A percentile compares a stretch with the other conserved stretches of the same genome.
Conservation (phyloP, 2,329 filamentous ascomycete species). For the Furcasterigmium furcatum region DNA sequence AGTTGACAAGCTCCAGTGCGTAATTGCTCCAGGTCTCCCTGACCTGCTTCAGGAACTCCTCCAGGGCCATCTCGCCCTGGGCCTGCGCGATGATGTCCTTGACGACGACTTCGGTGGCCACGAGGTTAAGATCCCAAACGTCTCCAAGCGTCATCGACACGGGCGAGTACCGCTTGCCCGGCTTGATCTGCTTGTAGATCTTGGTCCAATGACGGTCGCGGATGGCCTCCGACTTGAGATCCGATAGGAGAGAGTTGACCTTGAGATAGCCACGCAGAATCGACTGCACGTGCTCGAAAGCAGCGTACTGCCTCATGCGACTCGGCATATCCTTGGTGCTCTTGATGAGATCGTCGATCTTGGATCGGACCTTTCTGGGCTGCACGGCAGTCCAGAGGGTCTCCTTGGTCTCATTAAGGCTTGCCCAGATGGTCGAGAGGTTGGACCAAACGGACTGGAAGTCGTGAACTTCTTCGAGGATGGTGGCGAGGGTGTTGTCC, state of each 20-base stretch:
- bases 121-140: slow-evolving; percentile 95
- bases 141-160: slow-evolving; percentile 96
- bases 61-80: slow-evolving; percentile 95
- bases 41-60: slow-evolving; percentile 95
- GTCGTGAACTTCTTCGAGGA: slow-evolving; percentile 94
- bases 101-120: slow-evolving; percentile 82
- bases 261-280: slow-evolving; percentile 86
- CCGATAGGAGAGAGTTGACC: slow-evolving; percentile 81
- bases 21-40: slow-evolving; percentile 97
- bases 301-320: slow-evolving; percentile 97
- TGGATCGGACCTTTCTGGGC: slow-evolving; percentile 84
- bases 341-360: slow-evolving; percentile 89
- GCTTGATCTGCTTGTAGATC: slow-evolving; percentile 94
- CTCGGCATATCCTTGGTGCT: slow-evolving; percentile 99
- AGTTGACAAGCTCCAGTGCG: slow-evolving; percentile 88
- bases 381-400: slow-evolving; percentile 94
- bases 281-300: slow-evolving; percentile 97
- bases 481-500: slow-evolving; percentile 77
- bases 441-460: slow-evolving; percentile 99
- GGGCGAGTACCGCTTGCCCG: slow-evolving; percentile 88
- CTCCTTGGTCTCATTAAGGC: slow-evolving; percentile 88
- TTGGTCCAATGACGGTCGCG: slow-evolving; percentile 96
- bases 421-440: slow-evolving; percentile 94
- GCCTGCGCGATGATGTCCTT: slow-evolving; percentile 93
- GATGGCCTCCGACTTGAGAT: slow-evolving; percentile 95